phyloP scores from a whole-genome alignment of 345 rosid species.

The Populus pruinosa region DNA sequence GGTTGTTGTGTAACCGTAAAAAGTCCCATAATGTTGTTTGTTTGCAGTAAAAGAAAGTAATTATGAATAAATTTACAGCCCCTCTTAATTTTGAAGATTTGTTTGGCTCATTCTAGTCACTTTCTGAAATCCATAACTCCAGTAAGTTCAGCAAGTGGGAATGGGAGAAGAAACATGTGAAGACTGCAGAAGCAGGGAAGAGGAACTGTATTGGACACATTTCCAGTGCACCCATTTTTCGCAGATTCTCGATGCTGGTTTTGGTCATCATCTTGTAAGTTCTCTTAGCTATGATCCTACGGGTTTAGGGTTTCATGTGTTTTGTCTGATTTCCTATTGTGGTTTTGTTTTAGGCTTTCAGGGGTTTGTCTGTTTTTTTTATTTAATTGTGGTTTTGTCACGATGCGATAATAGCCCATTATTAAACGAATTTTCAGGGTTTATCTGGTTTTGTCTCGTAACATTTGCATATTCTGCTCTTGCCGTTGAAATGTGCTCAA shows the following conservation, averaged over 20 bases:
- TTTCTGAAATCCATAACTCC: background rate
- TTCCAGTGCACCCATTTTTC: slow-evolving; percentile 60
- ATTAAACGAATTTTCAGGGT: background rate
- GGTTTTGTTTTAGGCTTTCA: background rate
- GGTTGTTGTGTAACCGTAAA: background rate
- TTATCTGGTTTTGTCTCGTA: background rate
- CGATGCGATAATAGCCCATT: background rate
- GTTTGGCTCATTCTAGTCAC: background rate
- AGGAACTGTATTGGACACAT: slow-evolving; percentile 71
- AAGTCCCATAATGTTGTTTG: background rate
- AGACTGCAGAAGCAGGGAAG: slow-evolving; percentile 65
- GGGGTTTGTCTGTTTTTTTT: background rate
- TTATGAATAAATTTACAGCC: background rate
- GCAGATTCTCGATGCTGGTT: slow-evolving; percentile 55
- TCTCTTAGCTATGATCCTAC: background rate
- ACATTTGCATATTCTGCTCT: background rate
- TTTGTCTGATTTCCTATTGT: background rate
- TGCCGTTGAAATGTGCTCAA: background rate
- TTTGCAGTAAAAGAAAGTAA: background rate
- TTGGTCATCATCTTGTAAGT: slow-evolving; percentile 50
- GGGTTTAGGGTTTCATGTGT: background rate
- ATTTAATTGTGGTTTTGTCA: too few species aligned
- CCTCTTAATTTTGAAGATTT: background rate
- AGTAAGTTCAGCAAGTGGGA: slow-evolving; percentile 11
- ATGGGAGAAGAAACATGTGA: slow-evolving; percentile 42